phyloP scores from a whole-genome alignment of 1,139 yeast species.

The Candida buenavistaensis region DNA sequence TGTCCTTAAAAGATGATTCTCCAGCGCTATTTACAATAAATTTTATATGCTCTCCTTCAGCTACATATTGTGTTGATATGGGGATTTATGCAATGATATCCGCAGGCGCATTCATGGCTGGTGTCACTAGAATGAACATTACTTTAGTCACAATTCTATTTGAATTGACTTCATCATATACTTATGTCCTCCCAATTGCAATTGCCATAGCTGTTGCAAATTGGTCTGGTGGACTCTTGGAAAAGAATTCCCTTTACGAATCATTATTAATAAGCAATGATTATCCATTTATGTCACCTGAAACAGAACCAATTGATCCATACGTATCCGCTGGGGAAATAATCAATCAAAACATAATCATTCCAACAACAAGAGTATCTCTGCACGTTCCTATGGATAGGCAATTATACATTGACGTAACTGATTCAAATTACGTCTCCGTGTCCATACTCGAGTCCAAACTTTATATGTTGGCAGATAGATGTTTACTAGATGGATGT shows the following conservation, averaged over 20 bases:
- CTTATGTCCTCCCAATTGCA: constrained; percentile 60
- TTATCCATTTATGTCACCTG: constrained; percentile 54
- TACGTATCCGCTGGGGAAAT: constrained; percentile 37
- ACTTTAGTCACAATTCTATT: constrained; percentile 60
- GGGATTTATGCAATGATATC: constrained; percentile 69
- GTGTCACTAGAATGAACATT: constrained; percentile 66
- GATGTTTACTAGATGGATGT: constrained; percentile 55
- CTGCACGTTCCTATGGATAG: constrained; percentile 11
- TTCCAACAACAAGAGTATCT: constrained; percentile 1
- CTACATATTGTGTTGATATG: constrained; percentile 41
- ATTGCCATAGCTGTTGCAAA: constrained; percentile 58
- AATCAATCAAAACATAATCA: constrained; percentile 23
- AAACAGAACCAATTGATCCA: constrained; percentile 40
- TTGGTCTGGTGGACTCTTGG: constrained; percentile 57
- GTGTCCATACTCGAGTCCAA: constrained; percentile 33
- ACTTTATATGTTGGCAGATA: constrained; percentile 35
- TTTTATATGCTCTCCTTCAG: constrained; percentile 18
- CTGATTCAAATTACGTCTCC: constrained; percentile 37
- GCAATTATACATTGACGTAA: constrained; percentile 37
- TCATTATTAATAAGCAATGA: constrained; percentile 49
- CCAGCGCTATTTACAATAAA: neutral
- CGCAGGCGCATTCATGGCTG: constrained; percentile 71
- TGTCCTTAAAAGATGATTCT: constrained; percentile 12
- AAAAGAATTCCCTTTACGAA: constrained; percentile 55
- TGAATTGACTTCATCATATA: constrained; percentile 60